Conservation (phyloP, 805 yeast species). For the Tetrapisispora pingtungensis region DNA sequence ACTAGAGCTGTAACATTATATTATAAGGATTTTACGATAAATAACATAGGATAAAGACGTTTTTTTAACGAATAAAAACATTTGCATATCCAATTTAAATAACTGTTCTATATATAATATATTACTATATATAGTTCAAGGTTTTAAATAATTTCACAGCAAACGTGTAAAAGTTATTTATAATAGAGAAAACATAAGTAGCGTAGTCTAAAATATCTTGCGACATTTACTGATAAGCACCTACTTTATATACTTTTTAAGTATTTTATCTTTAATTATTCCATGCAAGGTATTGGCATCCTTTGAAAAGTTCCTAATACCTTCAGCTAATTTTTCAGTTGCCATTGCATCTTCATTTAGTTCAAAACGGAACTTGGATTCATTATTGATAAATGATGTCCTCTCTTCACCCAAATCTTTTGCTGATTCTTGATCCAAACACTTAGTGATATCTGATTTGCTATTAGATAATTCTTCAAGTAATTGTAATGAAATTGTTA, state of each 20-base stretch:
- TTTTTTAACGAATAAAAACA: too few relatives aligned
- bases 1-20: not conserved
- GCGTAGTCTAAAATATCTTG: too few relatives aligned
- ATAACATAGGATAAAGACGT: not conserved
- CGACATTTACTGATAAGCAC: too few relatives aligned
- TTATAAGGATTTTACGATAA: too few relatives aligned
- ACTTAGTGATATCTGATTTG: conserved; percentile 63
- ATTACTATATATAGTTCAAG: too few relatives aligned
- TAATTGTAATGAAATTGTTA: conserved; percentile 87
- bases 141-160: too few relatives aligned
- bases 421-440: conserved; percentile 61
- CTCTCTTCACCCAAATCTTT: conserved; percentile 40
- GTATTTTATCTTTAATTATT: not conserved
- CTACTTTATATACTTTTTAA: not conserved
- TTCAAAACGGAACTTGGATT: conserved; percentile 77
- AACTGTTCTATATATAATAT: too few relatives aligned
- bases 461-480: conserved; percentile 80
- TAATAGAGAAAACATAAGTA: too few relatives aligned
- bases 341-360: conserved; percentile 97
- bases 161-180: too few relatives aligned
- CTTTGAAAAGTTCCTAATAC: conserved; percentile 93
- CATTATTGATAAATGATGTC: conserved; percentile 74
- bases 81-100: too few relatives aligned
- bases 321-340: conserved; percentile 92
- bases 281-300: conserved; percentile 73